Evolutionary conservation across 2,329 filamentous ascomycete species (phyloP).

Genomic region (Cadophora sp.): DNA sequence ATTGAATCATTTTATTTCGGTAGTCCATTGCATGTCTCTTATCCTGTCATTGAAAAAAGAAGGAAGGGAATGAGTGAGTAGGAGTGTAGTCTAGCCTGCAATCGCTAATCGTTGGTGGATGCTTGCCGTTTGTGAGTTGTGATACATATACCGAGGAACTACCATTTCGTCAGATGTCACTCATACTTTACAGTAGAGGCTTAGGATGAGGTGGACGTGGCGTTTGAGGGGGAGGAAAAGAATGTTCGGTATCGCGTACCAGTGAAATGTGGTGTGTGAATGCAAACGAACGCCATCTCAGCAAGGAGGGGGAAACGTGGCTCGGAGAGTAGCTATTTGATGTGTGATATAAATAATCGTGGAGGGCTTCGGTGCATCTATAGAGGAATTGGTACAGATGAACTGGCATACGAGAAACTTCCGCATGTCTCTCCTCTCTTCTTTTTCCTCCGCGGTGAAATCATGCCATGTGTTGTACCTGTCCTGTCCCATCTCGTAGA

Average conservation of each 20-base stretch:
- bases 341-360: too few species aligned
- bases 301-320: background rate
- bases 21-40: too few species aligned
- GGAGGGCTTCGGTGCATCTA: background rate
- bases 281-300: background rate
- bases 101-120: conserved; percentile 1
- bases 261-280: background rate
- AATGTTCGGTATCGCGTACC: background rate
- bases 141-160: background rate
- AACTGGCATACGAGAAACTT: background rate
- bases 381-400: background rate
- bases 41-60: too few species aligned
- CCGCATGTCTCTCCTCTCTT: background rate
- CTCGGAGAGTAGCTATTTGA: background rate
- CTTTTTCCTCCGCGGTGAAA: background rate
- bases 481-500: background rate
- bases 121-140: background rate
- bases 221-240: background rate
- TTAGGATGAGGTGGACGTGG: background rate
- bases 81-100: background rate
- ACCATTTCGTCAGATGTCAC: background rate
- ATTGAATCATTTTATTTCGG: too few species aligned
- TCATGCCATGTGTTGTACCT: background rate
- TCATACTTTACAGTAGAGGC: background rate
- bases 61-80: too few species aligned